Percentiles rank a stretch among this genome's conserved stretches.
These are phyloP conservation scores for Colletotrichum spinosum DNA, from an alignment of 2,329 filamentous ascomycete genomes.

Conservation along the genomic window DNA sequence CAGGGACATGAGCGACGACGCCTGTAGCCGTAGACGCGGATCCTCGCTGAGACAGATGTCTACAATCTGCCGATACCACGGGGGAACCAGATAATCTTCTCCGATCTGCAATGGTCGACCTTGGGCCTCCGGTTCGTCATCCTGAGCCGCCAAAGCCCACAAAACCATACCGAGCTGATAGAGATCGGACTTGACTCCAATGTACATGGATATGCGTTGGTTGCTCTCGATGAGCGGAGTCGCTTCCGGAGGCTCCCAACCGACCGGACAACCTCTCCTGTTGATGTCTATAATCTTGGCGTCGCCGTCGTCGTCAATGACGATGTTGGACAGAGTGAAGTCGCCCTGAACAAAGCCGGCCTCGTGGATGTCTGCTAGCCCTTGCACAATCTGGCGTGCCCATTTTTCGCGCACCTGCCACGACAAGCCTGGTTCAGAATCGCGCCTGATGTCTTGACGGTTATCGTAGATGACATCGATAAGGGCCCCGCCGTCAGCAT, in stretches of 20 bases:
- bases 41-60: slow-evolving; percentile 80
- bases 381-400: slow-evolving; percentile 91
- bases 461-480: slow-evolving; percentile 92
- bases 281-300: slow-evolving; percentile 99
- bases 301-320: slow-evolving; percentile 85
- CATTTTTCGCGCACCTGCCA: slow-evolving; percentile 86
- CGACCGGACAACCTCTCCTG: slow-evolving; percentile 93
- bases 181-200: slow-evolving; percentile 96
- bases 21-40: slow-evolving; percentile 79
- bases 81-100: slow-evolving; percentile 73
- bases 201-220: slow-evolving; percentile 95
- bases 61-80: slow-evolving; percentile 83
- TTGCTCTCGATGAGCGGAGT: slow-evolving; percentile 86
- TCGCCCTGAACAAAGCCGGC: slow-evolving; percentile 97
- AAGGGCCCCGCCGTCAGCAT: slow-evolving; percentile 86
- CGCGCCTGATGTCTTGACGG: slow-evolving; percentile 56
- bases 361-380: slow-evolving; percentile 93
- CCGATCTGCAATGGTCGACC: slow-evolving; percentile 75
- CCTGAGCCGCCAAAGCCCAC: slow-evolving; percentile 88
- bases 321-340: slow-evolving; percentile 97
- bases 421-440: slow-evolving; percentile 62
- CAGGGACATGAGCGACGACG: slow-evolving; percentile 75
- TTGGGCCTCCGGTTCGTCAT: slow-evolving; percentile 89
- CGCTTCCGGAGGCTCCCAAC: slow-evolving; percentile 97
- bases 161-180: slow-evolving; percentile 98